Conservation (phyloP, 495 filamentous ascomycete species). For the Astrocystis sublimbata region DNA sequence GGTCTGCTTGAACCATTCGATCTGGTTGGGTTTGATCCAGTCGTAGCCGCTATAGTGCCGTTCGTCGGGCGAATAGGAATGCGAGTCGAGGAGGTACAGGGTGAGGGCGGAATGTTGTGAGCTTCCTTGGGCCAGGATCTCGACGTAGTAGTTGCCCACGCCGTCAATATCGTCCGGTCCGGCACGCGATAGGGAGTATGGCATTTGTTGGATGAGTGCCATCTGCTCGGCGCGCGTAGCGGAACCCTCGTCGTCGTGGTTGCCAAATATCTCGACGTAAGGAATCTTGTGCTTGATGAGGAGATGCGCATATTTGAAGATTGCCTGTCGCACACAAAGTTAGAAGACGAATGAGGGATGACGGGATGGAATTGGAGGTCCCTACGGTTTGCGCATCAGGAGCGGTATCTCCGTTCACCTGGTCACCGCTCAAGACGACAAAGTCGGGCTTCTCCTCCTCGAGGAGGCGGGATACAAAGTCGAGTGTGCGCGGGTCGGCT, state of each 20-base stretch:
- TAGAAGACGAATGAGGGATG: not conserved
- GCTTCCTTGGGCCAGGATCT: slow-evolving; percentile 77
- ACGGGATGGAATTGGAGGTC: not conserved
- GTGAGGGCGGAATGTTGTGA: slow-evolving; percentile 87
- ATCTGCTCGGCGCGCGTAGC: slow-evolving; percentile 75
- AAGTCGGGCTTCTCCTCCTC: slow-evolving; percentile 92
- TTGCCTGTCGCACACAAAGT: slow-evolving; percentile 52
- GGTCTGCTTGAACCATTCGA: slow-evolving; percentile 86
- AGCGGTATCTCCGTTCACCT: slow-evolving; percentile 91
- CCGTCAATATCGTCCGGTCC: slow-evolving; percentile 84
- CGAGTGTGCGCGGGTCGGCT: slow-evolving; percentile 86
- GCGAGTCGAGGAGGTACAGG: slow-evolving; percentile 90
- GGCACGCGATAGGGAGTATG: slow-evolving; percentile 80
- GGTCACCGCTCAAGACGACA: slow-evolving; percentile 87
- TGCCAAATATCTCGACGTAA: slow-evolving; percentile 93
- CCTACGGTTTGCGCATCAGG: slow-evolving; percentile 79
- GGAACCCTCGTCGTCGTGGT: slow-evolving; percentile 93
- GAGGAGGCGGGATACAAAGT: slow-evolving; percentile 78
- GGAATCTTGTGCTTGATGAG: slow-evolving; percentile 86
- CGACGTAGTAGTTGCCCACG: slow-evolving; percentile 91
- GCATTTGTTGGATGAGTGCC: slow-evolving; percentile 79
- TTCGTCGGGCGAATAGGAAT: slow-evolving; percentile 90
- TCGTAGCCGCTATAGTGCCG: slow-evolving; percentile 84
- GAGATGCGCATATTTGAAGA: slow-evolving; percentile 90
- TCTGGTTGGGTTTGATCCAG: slow-evolving; percentile 93